These are phyloP conservation scores for Cyclostephanos invisitatus DNA, from an alignment of 108 stramenopile genomes.

Conservation along the genomic window DNA sequence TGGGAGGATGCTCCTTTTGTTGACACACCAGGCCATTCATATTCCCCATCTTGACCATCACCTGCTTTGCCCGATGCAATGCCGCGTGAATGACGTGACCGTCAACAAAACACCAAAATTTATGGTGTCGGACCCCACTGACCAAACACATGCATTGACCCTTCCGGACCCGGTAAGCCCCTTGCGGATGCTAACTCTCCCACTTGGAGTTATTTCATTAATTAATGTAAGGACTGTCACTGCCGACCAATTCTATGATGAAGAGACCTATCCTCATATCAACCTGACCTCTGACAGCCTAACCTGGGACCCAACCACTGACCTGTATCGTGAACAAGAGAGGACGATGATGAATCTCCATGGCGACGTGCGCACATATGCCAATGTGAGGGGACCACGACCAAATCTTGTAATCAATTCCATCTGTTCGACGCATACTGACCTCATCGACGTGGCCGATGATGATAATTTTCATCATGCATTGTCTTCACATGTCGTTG, in stretches of 20 bases:
- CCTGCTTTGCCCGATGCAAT: conserved; percentile 36
- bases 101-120: conserved; percentile 24
- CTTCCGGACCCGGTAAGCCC: not conserved
- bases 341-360: not conserved
- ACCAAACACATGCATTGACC: conserved; percentile 7
- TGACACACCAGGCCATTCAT: conserved; percentile 18
- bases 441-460: not conserved
- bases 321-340: not conserved
- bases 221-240: not conserved
- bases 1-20: not conserved
- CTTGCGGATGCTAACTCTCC: not conserved
- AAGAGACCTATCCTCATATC: not conserved
- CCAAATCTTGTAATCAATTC: not conserved
- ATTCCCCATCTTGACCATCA: conserved; percentile 18
- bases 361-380: not conserved
- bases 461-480: no score
- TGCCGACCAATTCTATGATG: not conserved
- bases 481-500: not conserved
- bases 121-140: conserved; percentile 6
- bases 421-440: not conserved
- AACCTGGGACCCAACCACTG: conserved; percentile 7
- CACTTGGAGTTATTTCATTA: not conserved
- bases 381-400: not conserved
- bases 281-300: conserved; percentile 7
- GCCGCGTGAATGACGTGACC: conserved; percentile 19